These are phyloP conservation scores for Adansonia madagascariensis DNA, from an alignment of 441 rosid genomes.

Conservation along the genomic window DNA sequence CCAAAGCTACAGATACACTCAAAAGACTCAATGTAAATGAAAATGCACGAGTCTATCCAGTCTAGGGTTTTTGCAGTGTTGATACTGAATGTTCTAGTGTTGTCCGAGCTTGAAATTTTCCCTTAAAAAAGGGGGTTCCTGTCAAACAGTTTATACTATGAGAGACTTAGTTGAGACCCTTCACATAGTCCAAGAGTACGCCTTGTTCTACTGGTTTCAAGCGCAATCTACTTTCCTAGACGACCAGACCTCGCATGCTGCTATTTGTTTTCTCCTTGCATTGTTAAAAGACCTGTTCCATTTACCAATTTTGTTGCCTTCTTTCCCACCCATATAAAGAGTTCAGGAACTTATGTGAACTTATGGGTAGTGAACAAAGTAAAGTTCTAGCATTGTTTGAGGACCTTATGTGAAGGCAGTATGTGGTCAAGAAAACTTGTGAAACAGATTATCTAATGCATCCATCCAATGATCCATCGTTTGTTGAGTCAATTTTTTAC, in stretches of 20 bases:
- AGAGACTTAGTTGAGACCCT: background rate
- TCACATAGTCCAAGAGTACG: background rate
- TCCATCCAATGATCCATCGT: constrained; percentile 47
- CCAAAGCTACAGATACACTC: background rate
- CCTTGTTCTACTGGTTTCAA: background rate
- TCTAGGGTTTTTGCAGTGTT: constrained; percentile 29
- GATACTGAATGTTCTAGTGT: constrained; percentile 36
- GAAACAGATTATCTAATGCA: constrained; percentile 27
- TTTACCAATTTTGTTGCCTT: too few species aligned
- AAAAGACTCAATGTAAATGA: constrained; percentile 26
- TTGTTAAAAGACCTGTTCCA: background rate
- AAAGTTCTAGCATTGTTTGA: constrained; percentile 14
- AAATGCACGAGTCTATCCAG: constrained; percentile 35
- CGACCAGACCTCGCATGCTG: background rate
- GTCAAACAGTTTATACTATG: background rate
- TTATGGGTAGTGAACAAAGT: constrained; percentile 22
- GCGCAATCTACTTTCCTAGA: background rate
- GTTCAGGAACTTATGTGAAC: too few species aligned
- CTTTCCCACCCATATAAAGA: background rate
- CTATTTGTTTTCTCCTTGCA: background rate
- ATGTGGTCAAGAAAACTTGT: background rate
- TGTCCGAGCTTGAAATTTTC: constrained; percentile 1
- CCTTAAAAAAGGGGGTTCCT: constrained; percentile 19
- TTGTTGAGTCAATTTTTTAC: constrained; percentile 30
- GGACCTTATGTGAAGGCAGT: constrained; percentile 20